phyloP scores from a whole-genome alignment of 306 rosid genomes.

The Pueraria montana region DNA sequence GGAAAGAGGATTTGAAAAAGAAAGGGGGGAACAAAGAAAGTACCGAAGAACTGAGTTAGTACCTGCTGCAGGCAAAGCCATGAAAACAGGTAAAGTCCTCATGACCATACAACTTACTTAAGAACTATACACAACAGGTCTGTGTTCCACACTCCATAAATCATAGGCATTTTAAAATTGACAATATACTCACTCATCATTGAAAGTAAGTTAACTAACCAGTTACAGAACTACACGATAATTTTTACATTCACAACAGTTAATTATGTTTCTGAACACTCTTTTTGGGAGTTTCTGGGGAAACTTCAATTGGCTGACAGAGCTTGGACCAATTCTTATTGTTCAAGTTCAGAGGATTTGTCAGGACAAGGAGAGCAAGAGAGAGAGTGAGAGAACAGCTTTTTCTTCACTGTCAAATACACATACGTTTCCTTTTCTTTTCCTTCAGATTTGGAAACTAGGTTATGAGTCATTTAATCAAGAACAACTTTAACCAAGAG shows the following conservation, averaged over 20 bases:
- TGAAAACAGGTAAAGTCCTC: constrained; percentile 4
- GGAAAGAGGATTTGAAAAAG: background rate
- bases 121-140: background rate
- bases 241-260: background rate
- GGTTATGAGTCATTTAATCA: no score
- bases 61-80: background rate
- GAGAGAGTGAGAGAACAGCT: no score
- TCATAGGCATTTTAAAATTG: constrained; percentile 6
- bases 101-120: background rate
- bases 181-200: background rate
- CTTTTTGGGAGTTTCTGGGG: background rate
- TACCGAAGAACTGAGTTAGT: background rate
- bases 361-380: background rate
- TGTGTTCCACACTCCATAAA: background rate
- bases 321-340: background rate
- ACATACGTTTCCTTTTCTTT: no score
- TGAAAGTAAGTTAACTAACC: background rate
- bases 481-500: no score
- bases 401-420: no score
- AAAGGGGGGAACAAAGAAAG: background rate
- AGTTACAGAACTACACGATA: background rate
- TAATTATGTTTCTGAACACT: background rate
- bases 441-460: no score
- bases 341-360: background rate
- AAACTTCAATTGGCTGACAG: background rate